Percentiles rank a stretch among this genome's conserved stretches.
phyloP scores from a whole-genome alignment of 352 stramenopile genomes.

The Globisporangium sylvaticum region DNA sequence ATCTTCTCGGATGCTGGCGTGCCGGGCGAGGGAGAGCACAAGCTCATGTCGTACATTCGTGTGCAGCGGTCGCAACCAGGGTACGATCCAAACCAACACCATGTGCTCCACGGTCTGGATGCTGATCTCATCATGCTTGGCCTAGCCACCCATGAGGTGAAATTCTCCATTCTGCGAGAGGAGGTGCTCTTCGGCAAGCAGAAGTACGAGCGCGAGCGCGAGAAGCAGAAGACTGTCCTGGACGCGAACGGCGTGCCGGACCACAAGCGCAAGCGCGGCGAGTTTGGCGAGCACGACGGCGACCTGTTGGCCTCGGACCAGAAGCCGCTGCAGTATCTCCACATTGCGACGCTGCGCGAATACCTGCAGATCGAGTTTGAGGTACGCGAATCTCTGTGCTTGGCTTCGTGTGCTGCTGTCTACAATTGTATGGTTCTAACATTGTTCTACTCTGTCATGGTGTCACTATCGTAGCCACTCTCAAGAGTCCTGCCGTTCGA shows the following conservation, averaged over 20 bases:
- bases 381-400: not conserved
- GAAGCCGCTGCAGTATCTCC: slow-evolving; percentile 93
- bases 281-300: slow-evolving; percentile 81
- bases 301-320: slow-evolving; percentile 78
- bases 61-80: slow-evolving; percentile 91
- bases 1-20: slow-evolving; percentile 96
- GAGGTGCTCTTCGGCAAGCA: slow-evolving; percentile 87
- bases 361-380: slow-evolving; percentile 95
- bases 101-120: slow-evolving; percentile 98
- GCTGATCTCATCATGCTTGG: slow-evolving; percentile 99
- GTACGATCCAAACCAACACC: slow-evolving; percentile 97
- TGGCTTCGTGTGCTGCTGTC: not conserved
- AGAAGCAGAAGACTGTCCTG: slow-evolving; percentile 61
- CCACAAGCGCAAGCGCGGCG: slow-evolving; percentile 70
- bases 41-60: slow-evolving; percentile 98
- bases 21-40: slow-evolving; percentile 99
- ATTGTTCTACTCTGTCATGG: not conserved
- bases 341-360: slow-evolving; percentile 92
- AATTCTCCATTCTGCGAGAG: slow-evolving; percentile 98
- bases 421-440: not conserved
- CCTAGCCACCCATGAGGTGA: slow-evolving; percentile 97
- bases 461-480: slow-evolving; percentile 25
- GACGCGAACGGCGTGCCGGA: slow-evolving; percentile 70
- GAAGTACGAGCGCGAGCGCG: slow-evolving; percentile 72
- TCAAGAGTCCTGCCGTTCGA: slow-evolving; percentile 84